Conservation (phyloP, 306 rosid genomes). For the Rosa lucieae region DNA sequence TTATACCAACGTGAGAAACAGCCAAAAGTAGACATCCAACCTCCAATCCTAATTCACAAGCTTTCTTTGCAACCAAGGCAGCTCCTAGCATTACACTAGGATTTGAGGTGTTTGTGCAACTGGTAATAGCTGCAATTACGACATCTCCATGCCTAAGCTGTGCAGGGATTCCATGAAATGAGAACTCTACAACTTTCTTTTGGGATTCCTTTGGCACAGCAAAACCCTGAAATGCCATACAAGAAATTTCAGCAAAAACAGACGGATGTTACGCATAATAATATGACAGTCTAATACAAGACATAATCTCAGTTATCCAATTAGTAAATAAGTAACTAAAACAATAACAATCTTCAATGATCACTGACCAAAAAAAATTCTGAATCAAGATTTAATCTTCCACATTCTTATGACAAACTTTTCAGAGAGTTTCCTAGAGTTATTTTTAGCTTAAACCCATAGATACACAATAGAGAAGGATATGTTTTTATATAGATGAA, state of each 20-base stretch:
- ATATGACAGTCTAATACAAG: neutral
- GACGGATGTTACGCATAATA: neutral
- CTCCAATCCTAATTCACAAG: constrained; percentile 94
- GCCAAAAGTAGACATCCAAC: constrained; percentile 44
- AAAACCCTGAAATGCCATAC: constrained; percentile 67
- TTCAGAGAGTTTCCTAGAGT: neutral
- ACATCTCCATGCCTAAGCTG: constrained; percentile 95
- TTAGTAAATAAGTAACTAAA: neutral
- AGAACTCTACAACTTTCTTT: constrained; percentile 60
- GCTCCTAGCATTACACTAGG: constrained; percentile 99
- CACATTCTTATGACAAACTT: neutral
- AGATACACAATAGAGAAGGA: neutral
- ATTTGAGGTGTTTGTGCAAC: constrained; percentile 98
- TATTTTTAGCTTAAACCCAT: neutral
- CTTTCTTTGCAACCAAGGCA: constrained; percentile 98
- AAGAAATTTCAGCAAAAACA: constrained; percentile 34
- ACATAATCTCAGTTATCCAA: neutral
- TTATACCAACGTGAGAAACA: constrained; percentile 6
- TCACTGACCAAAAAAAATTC: neutral
- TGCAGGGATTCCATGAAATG: constrained; percentile 63
- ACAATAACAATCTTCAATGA: neutral
- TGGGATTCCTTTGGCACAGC: constrained; percentile 84
- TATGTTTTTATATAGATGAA: neutral
- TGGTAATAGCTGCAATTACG: constrained; percentile 97
- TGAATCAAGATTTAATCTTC: neutral